Conservation (phyloP, 208 protist genomes). For the Acanthamoeba divionensis region DNA sequence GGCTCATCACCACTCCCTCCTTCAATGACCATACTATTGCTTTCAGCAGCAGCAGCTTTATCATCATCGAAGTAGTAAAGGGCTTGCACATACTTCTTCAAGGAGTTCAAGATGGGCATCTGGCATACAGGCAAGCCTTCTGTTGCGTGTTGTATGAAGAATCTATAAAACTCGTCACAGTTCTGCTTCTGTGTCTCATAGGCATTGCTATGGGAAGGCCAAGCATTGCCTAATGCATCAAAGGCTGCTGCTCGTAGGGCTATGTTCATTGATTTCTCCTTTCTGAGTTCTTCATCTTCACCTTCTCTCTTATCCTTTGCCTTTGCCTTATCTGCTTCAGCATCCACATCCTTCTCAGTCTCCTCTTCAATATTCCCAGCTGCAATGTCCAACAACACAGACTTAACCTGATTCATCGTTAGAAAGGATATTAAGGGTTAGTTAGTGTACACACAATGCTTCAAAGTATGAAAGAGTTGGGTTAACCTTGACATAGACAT, state of each 20-base stretch:
- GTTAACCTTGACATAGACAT: constrained; percentile 53
- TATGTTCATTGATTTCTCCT: neutral
- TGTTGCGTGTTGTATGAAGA: neutral
- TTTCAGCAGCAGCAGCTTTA: neutral
- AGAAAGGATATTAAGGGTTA: neutral
- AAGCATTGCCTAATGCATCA: constrained; percentile 13
- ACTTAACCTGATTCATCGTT: neutral
- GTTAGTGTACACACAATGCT: neutral
- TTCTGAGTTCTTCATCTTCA: neutral
- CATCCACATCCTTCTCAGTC: neutral
- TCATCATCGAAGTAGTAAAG: neutral
- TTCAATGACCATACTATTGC: neutral
- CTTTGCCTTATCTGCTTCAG: neutral
- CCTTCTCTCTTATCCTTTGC: neutral
- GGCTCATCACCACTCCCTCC: neutral
- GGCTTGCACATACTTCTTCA: neutral
- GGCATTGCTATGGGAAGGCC: neutral
- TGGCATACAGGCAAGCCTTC: neutral
- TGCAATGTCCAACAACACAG: neutral
- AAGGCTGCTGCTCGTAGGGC: neutral
- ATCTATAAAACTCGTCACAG: neutral
- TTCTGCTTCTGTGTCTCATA: neutral
- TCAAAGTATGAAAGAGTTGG: neutral
- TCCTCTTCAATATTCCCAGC: constrained; percentile 11
- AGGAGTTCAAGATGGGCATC: constrained; percentile 3